These are phyloP conservation scores for Rhodomyrtus tomentosa DNA, from an alignment of 345 rosid species.

Conservation along the genomic window DNA sequence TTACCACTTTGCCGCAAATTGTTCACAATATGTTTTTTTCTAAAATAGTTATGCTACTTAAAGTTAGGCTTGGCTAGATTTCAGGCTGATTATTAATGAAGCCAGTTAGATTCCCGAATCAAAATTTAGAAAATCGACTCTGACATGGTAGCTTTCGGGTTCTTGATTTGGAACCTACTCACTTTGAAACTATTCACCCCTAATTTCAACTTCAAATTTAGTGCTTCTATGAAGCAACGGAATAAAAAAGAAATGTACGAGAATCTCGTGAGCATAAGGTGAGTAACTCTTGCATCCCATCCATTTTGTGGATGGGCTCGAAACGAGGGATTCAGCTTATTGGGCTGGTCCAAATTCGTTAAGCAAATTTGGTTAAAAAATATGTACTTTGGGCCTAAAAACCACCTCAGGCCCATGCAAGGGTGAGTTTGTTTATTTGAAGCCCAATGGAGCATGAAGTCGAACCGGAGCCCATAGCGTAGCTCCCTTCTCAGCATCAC, in stretches of 20 bases:
- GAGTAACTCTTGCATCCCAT: not conserved
- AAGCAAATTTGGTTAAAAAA: too few relatives aligned
- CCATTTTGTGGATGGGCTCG: not conserved
- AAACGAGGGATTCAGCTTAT: not conserved
- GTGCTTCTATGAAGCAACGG: not conserved
- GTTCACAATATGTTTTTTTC: not conserved
- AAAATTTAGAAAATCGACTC: not conserved
- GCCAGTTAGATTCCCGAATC: accelerated
- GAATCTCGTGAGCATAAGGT: not conserved
- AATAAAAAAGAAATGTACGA: not conserved
- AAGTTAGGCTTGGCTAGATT: not conserved
- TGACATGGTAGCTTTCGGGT: not conserved
- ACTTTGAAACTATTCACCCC: not conserved
- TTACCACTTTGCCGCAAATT: not conserved
- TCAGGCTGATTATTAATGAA: not conserved
- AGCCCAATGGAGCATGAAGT: not conserved
- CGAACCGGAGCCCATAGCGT: not conserved
- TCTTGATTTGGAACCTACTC: not conserved
- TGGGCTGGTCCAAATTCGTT: not conserved
- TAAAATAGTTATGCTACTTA: not conserved
- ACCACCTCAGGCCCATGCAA: not conserved
- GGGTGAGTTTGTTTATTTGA: not conserved
- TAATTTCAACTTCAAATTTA: not conserved
- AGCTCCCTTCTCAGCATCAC: not conserved
- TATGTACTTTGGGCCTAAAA: not conserved